phyloP scores from a whole-genome alignment of 2,329 filamentous ascomycete species.

The Xylaria sp. region DNA sequence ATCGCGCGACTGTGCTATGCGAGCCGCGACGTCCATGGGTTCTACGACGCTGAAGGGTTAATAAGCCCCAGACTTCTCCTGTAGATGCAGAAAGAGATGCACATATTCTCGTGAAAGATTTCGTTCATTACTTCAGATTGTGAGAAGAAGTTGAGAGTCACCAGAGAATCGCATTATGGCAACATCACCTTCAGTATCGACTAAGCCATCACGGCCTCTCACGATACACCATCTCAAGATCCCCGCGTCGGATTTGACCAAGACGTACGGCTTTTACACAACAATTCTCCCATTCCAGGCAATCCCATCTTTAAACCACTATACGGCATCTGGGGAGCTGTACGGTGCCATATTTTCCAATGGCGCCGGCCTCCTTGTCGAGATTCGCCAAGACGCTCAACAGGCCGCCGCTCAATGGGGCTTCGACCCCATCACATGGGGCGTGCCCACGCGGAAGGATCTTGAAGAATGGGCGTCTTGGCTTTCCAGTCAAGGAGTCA shows the following conservation, averaged over 20 bases:
- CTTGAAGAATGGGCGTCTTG: neutral
- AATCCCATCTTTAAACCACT: neutral
- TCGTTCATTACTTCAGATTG: neutral
- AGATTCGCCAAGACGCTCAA: neutral
- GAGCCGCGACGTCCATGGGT: neutral
- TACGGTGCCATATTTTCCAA: neutral
- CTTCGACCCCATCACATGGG: neutral
- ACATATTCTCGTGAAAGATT: neutral
- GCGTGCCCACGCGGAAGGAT: neutral
- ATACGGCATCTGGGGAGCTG: neutral
- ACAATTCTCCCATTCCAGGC: neutral
- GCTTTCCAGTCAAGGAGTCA: neutral
- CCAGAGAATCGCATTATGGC: neutral
- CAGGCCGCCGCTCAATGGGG: neutral
- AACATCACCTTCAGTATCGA: neutral
- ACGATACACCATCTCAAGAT: neutral
- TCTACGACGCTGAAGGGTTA: neutral
- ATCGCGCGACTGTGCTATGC: neutral
- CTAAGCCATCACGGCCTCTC: neutral
- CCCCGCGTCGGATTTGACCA: neutral
- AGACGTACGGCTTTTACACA: neutral
- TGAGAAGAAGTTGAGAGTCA: neutral
- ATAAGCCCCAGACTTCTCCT: neutral
- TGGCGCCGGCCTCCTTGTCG: neutral
- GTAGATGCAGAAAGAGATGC: neutral